Evolutionary conservation across 495 filamentous ascomycete species (phyloP).

Genomic region (Cercophora samala): DNA sequence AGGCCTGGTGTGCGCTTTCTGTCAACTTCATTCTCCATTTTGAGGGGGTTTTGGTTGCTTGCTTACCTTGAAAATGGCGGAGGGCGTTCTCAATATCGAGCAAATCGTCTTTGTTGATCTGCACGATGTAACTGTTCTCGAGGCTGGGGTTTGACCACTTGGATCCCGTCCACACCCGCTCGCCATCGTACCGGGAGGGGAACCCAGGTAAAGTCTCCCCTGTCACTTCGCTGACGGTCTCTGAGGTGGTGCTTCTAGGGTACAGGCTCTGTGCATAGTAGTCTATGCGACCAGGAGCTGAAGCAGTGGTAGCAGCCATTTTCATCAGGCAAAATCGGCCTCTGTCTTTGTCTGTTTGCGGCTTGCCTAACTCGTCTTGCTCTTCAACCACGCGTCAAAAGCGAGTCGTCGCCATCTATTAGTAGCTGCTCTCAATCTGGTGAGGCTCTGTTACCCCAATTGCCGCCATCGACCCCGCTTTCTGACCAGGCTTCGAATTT

Average conservation of each 20-base stretch:
- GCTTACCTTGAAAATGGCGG: not conserved
- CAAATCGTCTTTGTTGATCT: not conserved
- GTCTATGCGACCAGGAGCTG: not conserved
- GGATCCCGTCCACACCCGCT: not conserved
- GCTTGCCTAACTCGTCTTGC: not conserved
- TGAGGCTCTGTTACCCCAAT: not conserved
- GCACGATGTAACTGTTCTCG: not conserved
- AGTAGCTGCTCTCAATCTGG: not conserved
- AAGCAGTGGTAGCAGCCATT: not conserved
- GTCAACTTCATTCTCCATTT: not conserved
- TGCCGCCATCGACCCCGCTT: not conserved
- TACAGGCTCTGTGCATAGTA: not conserved
- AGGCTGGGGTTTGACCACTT: not conserved
- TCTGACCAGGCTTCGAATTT: not conserved
- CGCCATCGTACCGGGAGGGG: not conserved
- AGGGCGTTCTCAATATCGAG: not conserved
- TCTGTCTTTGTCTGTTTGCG: not conserved
- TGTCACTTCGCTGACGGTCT: not conserved
- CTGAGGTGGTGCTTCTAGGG: not conserved
- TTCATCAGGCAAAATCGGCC: not conserved
- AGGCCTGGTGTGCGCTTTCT: not conserved
- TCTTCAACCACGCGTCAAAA: not conserved
- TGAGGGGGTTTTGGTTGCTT: not conserved
- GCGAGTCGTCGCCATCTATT: not conserved
- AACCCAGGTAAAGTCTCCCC: not conserved